A percentile compares a stretch with the other conserved stretches of the same genome.
Evolutionary conservation across 2,329 filamentous ascomycete species (phyloP).

Genomic region (Diatrype stigma): DNA sequence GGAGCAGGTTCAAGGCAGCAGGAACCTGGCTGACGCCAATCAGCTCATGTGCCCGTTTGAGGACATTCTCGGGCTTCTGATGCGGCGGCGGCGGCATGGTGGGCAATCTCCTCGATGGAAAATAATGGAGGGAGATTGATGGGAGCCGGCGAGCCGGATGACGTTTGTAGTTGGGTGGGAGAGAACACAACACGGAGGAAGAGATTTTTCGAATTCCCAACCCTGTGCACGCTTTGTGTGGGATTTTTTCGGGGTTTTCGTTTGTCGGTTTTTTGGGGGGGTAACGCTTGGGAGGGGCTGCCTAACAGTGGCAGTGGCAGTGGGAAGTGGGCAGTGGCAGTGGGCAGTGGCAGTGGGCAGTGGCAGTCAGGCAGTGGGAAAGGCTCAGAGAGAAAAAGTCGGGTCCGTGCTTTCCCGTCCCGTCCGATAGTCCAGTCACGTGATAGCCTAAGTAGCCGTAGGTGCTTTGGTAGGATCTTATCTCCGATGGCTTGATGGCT

Average conservation of each 20-base stretch:
- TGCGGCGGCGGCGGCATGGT: constrained; percentile 87
- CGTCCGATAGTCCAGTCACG: not conserved
- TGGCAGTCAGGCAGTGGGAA: too few relatives aligned
- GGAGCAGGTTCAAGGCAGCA: constrained; percentile 88
- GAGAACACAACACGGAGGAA: constrained; percentile 15
- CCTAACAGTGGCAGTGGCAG: not conserved
- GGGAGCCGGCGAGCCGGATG: constrained; percentile 13
- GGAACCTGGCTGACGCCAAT: constrained; percentile 93
- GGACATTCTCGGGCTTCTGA: constrained; percentile 97
- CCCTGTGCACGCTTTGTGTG: constrained; percentile 7
- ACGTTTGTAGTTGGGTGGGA: constrained; percentile 6
- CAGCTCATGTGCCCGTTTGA: constrained; percentile 97
- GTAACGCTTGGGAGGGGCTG: constrained; percentile 1
- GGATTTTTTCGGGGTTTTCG: not conserved
- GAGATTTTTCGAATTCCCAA: constrained; percentile 21
- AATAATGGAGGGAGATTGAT: not conserved
- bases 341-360: too few relatives aligned
- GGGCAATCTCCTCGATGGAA: constrained; percentile 27
- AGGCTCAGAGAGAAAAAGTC: too few relatives aligned
- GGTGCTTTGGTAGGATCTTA: too few relatives aligned
- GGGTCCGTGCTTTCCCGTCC: too few relatives aligned
- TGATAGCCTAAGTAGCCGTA: not conserved
- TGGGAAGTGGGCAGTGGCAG: too few relatives aligned
- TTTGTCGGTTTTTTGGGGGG: not conserved
- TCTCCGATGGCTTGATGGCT: too few relatives aligned